Percentiles rank a stretch among this genome's conserved stretches.
These are phyloP conservation scores for Mycena belliarum DNA, from an alignment of 768 basidiomycete genomes.

Conservation along the genomic window DNA sequence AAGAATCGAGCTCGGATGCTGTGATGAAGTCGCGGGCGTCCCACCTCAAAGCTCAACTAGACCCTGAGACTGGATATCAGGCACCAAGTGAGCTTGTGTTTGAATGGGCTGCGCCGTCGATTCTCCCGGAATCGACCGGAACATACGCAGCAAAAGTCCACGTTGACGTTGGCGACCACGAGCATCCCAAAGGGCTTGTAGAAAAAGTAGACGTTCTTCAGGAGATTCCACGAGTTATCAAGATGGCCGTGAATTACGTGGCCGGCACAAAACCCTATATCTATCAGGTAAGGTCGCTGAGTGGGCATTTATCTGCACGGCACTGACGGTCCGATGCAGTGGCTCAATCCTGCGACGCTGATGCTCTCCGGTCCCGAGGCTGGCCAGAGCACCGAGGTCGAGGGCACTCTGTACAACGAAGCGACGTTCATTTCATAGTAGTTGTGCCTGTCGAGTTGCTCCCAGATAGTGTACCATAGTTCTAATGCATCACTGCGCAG, in stretches of 20 bases:
- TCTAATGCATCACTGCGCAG: slow-evolving; percentile 16
- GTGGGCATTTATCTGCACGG: slow-evolving; percentile 4
- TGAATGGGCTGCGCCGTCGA: slow-evolving; percentile 76
- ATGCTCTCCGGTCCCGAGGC: slow-evolving; percentile 44
- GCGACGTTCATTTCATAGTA: slow-evolving; percentile 81
- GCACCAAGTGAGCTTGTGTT: slow-evolving; percentile 70
- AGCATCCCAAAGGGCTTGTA: slow-evolving; percentile 70
- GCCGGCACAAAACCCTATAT: slow-evolving; percentile 92
- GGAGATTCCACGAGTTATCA: slow-evolving; percentile 91
- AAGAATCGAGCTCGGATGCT: slow-evolving; percentile 45
- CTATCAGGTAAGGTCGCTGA: slow-evolving; percentile 68
- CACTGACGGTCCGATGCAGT: slow-evolving; percentile 33
- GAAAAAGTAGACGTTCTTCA: slow-evolving; percentile 95
- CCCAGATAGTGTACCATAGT: slow-evolving; percentile 9
- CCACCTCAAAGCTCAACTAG: slow-evolving; percentile 61
- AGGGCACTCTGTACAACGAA: slow-evolving; percentile 83
- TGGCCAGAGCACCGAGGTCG: slow-evolving; percentile 46
- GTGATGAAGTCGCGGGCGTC: slow-evolving; percentile 62
- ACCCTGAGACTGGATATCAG: slow-evolving; percentile 81
- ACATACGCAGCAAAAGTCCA: slow-evolving; percentile 55
- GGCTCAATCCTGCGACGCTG: slow-evolving; percentile 48
- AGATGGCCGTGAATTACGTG: slow-evolving; percentile 91
- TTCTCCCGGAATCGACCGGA: slow-evolving; percentile 53
- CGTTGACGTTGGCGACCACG: slow-evolving; percentile 58
- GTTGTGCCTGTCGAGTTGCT: neutral